These are phyloP conservation scores for Citrullus colocynthis DNA, from an alignment of 306 rosid genomes.

Conservation along the genomic window DNA sequence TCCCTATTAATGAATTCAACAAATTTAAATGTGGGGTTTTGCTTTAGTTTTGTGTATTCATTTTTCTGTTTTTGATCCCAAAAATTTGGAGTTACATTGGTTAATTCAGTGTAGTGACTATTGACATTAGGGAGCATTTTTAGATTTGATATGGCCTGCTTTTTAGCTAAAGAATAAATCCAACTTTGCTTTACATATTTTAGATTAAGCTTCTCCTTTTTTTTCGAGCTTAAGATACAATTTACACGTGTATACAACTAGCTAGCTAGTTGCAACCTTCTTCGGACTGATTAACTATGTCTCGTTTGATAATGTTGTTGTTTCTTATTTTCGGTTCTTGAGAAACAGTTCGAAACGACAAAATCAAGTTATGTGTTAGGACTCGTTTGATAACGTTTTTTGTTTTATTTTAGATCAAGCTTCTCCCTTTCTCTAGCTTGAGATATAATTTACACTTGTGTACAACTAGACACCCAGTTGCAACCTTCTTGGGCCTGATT, in stretches of 20 bases:
- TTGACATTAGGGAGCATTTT: slow-evolving; percentile 3
- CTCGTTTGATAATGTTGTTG: too few species aligned
- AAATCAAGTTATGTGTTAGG: too few species aligned
- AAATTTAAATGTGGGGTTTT: neutral
- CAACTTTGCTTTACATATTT: neutral
- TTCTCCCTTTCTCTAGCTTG: neutral
- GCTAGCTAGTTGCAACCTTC: neutral
- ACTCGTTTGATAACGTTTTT: neutral
- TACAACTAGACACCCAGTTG: neutral
- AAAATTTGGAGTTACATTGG: slow-evolving; percentile 9
- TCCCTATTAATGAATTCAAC: neutral
- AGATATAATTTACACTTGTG: neutral
- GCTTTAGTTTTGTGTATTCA: neutral
- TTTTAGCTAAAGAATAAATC: neutral
- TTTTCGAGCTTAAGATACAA: neutral
- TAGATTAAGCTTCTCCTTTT: neutral
- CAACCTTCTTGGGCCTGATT: neutral
- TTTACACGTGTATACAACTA: neutral
- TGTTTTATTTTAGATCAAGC: neutral
- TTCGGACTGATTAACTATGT: neutral
- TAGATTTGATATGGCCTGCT: neutral
- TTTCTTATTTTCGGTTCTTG: too few species aligned
- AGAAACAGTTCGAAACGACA: too few species aligned
- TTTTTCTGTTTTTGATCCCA: neutral
- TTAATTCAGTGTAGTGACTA: neutral